Percentiles rank a stretch among this genome's conserved stretches.
Conservation (phyloP, 2,329 filamentous ascomycete genomes). For the Nemania bipapillata region DNA sequence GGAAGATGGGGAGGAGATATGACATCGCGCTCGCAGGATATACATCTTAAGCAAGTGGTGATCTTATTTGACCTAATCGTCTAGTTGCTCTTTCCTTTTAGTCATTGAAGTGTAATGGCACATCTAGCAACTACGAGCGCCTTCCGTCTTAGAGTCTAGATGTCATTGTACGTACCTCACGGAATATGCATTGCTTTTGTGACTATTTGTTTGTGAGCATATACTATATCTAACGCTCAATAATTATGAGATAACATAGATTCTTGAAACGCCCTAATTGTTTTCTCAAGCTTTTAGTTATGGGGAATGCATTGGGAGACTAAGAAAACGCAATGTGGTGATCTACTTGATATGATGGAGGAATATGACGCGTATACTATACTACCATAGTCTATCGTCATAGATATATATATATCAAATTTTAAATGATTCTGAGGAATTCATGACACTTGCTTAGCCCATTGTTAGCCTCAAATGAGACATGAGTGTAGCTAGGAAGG, state of each 20-base stretch:
- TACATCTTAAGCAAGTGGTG: not conserved
- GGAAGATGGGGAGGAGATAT: not conserved
- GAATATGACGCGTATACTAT: too few relatives aligned
- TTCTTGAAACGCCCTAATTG: not conserved
- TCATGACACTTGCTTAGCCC: not conserved
- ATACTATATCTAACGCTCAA: not conserved
- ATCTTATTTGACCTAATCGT: not conserved
- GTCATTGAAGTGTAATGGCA: not conserved
- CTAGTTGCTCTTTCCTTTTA: constrained; percentile 21
- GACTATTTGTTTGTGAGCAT: too few relatives aligned
- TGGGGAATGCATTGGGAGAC: not conserved
- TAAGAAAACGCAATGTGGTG: not conserved
- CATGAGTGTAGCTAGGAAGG: too few relatives aligned
- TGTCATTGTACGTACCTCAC: too few relatives aligned
- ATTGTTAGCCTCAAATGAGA: not conserved
- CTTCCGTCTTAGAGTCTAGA: constrained; percentile 3
- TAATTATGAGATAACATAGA: not conserved
- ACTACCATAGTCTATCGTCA: too few relatives aligned
- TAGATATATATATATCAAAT: too few relatives aligned
- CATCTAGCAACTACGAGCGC: constrained; percentile 5
- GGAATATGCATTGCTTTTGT: too few relatives aligned
- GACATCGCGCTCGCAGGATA: not conserved
- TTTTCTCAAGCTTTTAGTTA: not conserved
- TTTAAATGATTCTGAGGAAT: too few relatives aligned
- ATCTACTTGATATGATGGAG: not conserved